Percentiles rank a stretch among this genome's conserved stretches.
phyloP scores from a whole-genome alignment of 768 basidiomycete species.

The Tylopilus intermedius region DNA sequence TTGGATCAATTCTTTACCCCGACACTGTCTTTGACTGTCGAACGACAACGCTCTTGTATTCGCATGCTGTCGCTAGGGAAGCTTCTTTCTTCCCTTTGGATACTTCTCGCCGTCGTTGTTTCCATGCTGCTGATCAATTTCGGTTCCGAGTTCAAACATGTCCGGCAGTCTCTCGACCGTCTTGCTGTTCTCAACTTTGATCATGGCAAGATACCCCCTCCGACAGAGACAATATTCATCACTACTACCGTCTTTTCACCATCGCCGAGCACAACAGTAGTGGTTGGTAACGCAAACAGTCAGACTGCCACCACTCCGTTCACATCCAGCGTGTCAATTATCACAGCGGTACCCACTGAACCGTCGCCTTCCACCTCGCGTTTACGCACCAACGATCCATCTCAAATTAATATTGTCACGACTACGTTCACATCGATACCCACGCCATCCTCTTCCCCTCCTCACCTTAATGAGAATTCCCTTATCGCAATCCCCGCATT shows the following conservation, averaged over 20 bases:
- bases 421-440: slow-evolving; percentile 9
- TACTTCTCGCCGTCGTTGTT: slow-evolving; percentile 15
- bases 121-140: slow-evolving; percentile 23
- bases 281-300: not conserved
- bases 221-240: slow-evolving; percentile 27
- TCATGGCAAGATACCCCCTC: slow-evolving; percentile 2
- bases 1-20: slow-evolving; percentile 58
- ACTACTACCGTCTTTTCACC: slow-evolving; percentile 26
- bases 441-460: slow-evolving; percentile 12
- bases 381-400: slow-evolving; percentile 9
- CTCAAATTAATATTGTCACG: slow-evolving; percentile 6
- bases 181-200: slow-evolving; percentile 8
- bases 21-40: slow-evolving; percentile 37
- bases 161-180: slow-evolving; percentile 24
- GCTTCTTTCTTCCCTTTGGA: slow-evolving; percentile 12
- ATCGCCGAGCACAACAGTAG: slow-evolving; percentile 1
- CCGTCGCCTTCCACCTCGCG: slow-evolving; percentile 2
- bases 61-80: slow-evolving; percentile 9
- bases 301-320: slow-evolving; percentile 3
- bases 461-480: slow-evolving; percentile 14
- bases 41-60: slow-evolving; percentile 5
- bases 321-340: slow-evolving; percentile 7
- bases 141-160: slow-evolving; percentile 23
- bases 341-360: slow-evolving; percentile 5
- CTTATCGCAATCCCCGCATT: slow-evolving; percentile 16